Evolutionary conservation across 2,329 filamentous ascomycete genomes (phyloP), one percentile per base, ranked within the genome.

Genomic region (Colletotrichum coccodes): DNA sequence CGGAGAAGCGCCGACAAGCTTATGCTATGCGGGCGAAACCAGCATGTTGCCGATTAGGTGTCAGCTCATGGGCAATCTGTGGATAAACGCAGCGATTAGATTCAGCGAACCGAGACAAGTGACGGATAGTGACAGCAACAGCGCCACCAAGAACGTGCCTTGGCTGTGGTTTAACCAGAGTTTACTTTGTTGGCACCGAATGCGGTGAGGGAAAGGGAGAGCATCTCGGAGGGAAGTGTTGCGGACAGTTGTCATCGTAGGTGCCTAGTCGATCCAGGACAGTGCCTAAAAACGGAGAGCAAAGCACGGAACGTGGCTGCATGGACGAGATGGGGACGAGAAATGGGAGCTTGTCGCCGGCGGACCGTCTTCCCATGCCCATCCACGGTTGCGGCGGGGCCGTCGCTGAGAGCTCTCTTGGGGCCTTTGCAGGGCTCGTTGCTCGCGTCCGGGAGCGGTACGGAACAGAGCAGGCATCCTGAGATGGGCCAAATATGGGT

Each of bases 91-190:
- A 50, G 38, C 34, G 54, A 38, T 59, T 58, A 54, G 60, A 59
- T 54, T 60, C 30, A 12, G 47, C 38, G 54, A 64, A 53, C 38
- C 53, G 47, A 53, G 64, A 64, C 64, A 59, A 42, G 53, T 63
- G 64, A 68, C 60, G 60, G 38, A 68, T 46, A 32, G 60, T 23
- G 52, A 58, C 34, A 46, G 53, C 12, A 54, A 36, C 60, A 58
- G 50, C 46, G 40, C 53, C 60, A 59, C n/a, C 52, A n/a, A 34
- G 21, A 12, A 28, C 26, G 34, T 67, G 54, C 42, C 23, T 40
- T 30, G 60, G 56, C 30, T 21, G 52, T n/a, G 49, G 14, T 34
- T n/a, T 14, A 34, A 46, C 34, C 18, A 30, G 32, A 30, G 42
- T 57, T 67, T 23, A 34, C 5, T 23, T 53, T 14, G 46, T 34